phyloP scores from a whole-genome alignment of 2,329 filamentous ascomycete species.

The Aspergillus transmontanensis region DNA sequence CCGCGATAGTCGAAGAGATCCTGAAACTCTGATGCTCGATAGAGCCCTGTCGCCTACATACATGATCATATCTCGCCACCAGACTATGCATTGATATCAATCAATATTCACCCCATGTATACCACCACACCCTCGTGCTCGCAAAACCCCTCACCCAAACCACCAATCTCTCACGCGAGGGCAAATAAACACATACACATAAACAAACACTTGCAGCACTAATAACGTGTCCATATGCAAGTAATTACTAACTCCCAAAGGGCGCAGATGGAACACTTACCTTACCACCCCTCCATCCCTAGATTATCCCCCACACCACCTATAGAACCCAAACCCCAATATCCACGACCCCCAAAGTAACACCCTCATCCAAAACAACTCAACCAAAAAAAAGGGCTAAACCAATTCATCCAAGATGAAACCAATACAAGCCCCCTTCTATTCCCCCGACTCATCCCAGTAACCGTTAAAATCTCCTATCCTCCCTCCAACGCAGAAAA shows the following conservation, averaged over 20 bases:
- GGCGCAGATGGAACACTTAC: neutral
- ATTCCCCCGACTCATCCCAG: neutral
- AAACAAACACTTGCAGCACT: neutral
- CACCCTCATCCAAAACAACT: neutral
- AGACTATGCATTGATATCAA: neutral
- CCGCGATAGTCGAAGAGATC: neutral
- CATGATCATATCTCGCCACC: neutral
- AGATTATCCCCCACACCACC: neutral
- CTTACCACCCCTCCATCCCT: neutral
- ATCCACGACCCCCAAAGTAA: neutral
- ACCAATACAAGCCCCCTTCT: neutral
- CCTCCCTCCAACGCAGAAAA: neutral
- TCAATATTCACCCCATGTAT: neutral
- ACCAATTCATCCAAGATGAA: neutral
- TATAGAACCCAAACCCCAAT: neutral
- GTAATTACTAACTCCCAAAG: neutral
- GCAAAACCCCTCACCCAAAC: neutral
- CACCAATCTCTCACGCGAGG: neutral
- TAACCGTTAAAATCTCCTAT: neutral
- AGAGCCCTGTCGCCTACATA: neutral
- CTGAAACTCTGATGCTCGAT: neutral
- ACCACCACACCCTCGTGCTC: neutral
- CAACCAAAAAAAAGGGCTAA: neutral
- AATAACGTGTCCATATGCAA: neutral
- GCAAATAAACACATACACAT: neutral